Base-by-base conservation (phyloP, 2,329 filamentous ascomycete genomes). In the Phoma sp. region DNA sequence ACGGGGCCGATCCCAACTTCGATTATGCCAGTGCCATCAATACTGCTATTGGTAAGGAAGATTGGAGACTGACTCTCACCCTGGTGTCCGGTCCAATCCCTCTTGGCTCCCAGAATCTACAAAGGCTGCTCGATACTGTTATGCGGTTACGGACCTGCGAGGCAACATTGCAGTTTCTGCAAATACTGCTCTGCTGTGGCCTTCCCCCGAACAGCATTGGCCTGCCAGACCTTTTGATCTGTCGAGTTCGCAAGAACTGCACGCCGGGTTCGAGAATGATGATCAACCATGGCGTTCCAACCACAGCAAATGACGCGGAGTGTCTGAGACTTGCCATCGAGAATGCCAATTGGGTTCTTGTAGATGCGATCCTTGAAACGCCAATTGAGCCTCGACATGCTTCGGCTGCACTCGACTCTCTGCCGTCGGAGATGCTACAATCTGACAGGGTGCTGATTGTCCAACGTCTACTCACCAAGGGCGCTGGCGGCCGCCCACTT, bases 1-100 rank as follows among this genome's bases (percentile, higher is more conserved):
- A 73, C 50, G 71, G 71, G 7, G 72, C 70, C 22, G 67, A 74
- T 52, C 71, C 71, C 10, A 74, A 74, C 50, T 73, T 70, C 53
- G 64, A 73, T 35, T 61, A 64, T 6, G 67, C 70, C 40, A 67
- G 62, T 49, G 71, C 71, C 43, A 47, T 73, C 2, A 67, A 67
- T 10, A 69, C 64, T 58, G 65, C 71, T 3, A 70, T 74, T 30
- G 63, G 68, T 9, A 60, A 58, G 39, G 64, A 68, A 25, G 62
- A 69, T 14, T 74, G 71, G 56, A 66, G 62, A 11, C 41, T 70
- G 35, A 60, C 68, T 4, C 55, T 72, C 36, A 65, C 66, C 8
- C 36, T 74, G 36, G 65, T 67, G 4, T 62, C 69, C 37, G 70
- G 71, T 0, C 62, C 69, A 1, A 67, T 64, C 18, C 59, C 53